These are phyloP conservation scores for Xylaria castorea DNA, from an alignment of 495 filamentous ascomycete genomes.

Conservation along the genomic window DNA sequence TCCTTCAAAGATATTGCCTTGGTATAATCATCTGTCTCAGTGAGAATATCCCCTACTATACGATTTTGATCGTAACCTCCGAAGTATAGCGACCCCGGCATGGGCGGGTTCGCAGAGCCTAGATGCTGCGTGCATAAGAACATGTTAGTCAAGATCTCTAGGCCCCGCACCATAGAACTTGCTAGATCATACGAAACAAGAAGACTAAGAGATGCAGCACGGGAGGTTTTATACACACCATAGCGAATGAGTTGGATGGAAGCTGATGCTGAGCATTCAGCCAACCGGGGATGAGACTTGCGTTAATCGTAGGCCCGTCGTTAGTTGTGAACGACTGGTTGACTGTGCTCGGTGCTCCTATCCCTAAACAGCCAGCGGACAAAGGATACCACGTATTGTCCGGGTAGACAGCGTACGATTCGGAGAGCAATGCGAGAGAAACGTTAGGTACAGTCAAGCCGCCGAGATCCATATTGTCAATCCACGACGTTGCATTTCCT, in stretches of 20 bases:
- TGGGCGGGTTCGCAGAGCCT: conserved; percentile 50
- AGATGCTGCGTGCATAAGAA: too few species aligned
- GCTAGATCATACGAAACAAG: too few species aligned
- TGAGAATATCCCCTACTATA: conserved; percentile 41
- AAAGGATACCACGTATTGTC: conserved; percentile 44
- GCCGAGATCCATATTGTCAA: conserved; percentile 35
- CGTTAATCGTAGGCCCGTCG: conserved; percentile 38
- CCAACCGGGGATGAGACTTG: conserved; percentile 43
- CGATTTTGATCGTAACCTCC: conserved; percentile 61
- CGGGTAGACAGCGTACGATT: conserved; percentile 39
- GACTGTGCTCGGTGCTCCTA: conserved; percentile 41
- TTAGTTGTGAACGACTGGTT: conserved; percentile 41
- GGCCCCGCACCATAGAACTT: too few species aligned
- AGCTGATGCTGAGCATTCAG: conserved; percentile 44
- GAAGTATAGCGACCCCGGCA: conserved; percentile 53
- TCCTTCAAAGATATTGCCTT: conserved; percentile 46
- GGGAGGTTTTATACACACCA: too few species aligned
- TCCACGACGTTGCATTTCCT: conserved; percentile 31
- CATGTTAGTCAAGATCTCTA: too few species aligned
- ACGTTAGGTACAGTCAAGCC: conserved; percentile 33
- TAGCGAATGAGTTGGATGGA: conserved; percentile 57
- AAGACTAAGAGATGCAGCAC: too few species aligned
- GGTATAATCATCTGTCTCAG: conserved; percentile 40
- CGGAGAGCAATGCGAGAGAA: conserved; percentile 33
- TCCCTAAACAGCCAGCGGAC: conserved; percentile 44